Base-by-base conservation (phyloP, 1,139 yeast species). In the Taiozyma sp. region DNA sequence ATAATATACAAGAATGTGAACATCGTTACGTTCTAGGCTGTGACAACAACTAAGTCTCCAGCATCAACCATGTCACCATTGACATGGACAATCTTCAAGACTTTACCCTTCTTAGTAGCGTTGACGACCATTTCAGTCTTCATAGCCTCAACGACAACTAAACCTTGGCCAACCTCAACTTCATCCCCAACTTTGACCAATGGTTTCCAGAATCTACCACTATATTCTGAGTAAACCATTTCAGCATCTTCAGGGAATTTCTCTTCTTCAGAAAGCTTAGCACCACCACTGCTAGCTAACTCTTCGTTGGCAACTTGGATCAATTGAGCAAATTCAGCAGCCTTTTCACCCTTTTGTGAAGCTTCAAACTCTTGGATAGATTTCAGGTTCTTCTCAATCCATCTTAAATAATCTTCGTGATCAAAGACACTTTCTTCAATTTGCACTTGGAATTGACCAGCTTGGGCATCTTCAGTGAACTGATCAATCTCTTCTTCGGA, bases 61-160 rank as follows among this genome's bases (percentile, higher is more conserved):
- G 96, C 90, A 54, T 92, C 97, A 43, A 92, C 96, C 88, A 92
- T 88, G 65, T 92, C 97, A 61, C 98, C 98, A 64, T 89, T 89
- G 56, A 77, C 76, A 68, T 88, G 96, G 55, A 83, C 72, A 45
- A 93, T 76, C 72, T 89, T 88, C 48, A 82, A 71, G 22, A 93
- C 93, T 65, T 80, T 88, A 60, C 98, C 98, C 10, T 72, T 75
- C 48, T 70, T 76, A 4, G 96, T 79, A 19, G 97, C 83, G 53
- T 72, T 75, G 43, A 92, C 96, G 48, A 83, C 80, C 97, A 93
- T 91, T 69, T 93, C 99, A 1, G 99, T 93, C 75, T 93, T 93
- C 98, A 93, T 93, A 50, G 98, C 98, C 69, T 93, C 98, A 53
- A 93, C 89, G 49, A 93, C 90, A 56, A 93, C 80, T 57, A 93